Conservation (phyloP, 192 early-diverging fungal species). For the Paraglomus brasilianum region DNA sequence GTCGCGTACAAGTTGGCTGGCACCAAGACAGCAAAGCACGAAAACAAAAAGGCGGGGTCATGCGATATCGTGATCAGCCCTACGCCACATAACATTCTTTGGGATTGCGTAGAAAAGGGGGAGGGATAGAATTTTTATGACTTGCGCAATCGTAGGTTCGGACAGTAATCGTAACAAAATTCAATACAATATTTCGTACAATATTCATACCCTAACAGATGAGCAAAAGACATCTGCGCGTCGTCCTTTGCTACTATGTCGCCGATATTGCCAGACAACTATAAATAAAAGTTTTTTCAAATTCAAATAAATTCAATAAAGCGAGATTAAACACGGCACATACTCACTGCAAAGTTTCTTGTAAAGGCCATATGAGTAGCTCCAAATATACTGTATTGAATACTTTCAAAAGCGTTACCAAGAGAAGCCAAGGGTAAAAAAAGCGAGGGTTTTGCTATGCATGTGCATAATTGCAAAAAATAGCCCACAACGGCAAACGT, state of each 20-base stretch:
- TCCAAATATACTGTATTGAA: constrained; percentile 66
- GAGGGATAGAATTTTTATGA: background rate
- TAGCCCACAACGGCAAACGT: constrained; percentile 55
- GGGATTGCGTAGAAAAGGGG: background rate
- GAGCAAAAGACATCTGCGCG: constrained; percentile 65
- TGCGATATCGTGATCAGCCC: constrained; percentile 55
- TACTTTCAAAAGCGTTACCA: constrained; percentile 57
- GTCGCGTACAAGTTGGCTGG: constrained; percentile 60
- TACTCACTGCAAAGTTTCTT: constrained; percentile 58
- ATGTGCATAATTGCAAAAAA: constrained; percentile 57
- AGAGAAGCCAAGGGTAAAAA: constrained; percentile 60
- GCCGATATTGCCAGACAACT: constrained; percentile 66
- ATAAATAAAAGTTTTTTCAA: constrained; percentile 2
- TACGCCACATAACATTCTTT: constrained; percentile 53
- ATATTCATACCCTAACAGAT: constrained; percentile 48
- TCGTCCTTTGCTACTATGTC: constrained; percentile 75
- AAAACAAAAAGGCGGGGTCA: constrained; percentile 54
- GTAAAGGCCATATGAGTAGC: constrained; percentile 74
- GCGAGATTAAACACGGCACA: background rate
- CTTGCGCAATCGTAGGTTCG: too few relatives aligned
- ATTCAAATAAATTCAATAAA: constrained; percentile 2
- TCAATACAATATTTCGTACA: background rate
- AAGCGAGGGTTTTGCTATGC: constrained; percentile 43
- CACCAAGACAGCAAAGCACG: constrained; percentile 49
- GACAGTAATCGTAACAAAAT: background rate